Conservation (phyloP, 129 eudicot genomes). For the Flaveria ramosissima region DNA sequence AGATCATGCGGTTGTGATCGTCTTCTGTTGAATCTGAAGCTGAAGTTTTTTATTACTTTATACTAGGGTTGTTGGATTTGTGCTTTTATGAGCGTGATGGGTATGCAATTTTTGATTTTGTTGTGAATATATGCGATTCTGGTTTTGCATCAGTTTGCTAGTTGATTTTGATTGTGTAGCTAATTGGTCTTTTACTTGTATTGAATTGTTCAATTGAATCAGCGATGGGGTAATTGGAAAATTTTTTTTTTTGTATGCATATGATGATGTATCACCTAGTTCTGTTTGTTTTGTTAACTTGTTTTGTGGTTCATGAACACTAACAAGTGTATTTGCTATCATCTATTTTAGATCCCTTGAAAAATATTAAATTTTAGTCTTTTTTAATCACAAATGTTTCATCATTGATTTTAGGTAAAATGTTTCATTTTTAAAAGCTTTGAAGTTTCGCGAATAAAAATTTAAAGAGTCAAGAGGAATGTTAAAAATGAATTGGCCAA, state of each 20-base stretch:
- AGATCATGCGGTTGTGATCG: too few species aligned
- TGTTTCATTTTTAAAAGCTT: not conserved
- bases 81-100: slow-evolving; percentile 6
- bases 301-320: slow-evolving; percentile 18
- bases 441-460: not conserved
- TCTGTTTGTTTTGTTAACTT: not conserved
- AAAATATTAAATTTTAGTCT: not conserved
- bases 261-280: not conserved
- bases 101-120: slow-evolving; percentile 11
- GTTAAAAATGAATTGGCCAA: not conserved
- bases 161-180: not conserved
- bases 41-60: too few species aligned
- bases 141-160: not conserved
- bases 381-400: not conserved
- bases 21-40: too few species aligned
- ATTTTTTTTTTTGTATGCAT: not conserved
- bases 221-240: slow-evolving; percentile 2
- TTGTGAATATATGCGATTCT: not conserved
- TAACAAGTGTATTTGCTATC: not conserved
- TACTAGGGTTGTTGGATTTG: too few species aligned
- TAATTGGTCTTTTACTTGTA: not conserved
- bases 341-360: not conserved
- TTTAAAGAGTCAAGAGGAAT: too few species aligned
- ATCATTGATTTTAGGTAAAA: too few species aligned
- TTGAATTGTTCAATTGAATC: not conserved